Conservation (phyloP, 2,329 filamentous ascomycete species). For the Calonectria naviculata region DNA sequence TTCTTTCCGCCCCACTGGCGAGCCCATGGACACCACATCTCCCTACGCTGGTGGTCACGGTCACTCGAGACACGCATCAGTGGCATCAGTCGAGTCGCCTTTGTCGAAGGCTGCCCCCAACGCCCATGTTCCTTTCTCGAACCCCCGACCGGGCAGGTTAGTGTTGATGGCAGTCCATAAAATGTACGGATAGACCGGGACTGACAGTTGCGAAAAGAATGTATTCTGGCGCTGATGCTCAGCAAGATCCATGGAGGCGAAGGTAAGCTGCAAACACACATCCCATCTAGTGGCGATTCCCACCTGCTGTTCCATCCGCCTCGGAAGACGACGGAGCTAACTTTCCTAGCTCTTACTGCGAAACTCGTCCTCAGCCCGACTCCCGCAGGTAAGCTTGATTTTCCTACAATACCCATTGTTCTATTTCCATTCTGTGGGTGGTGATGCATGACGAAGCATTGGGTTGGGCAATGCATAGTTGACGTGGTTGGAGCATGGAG, state of each 20-base stretch:
- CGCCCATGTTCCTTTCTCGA: constrained; percentile 31
- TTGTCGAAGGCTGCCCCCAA: constrained; percentile 24
- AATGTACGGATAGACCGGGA: not conserved
- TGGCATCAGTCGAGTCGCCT: constrained; percentile 45
- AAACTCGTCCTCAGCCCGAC: constrained; percentile 31
- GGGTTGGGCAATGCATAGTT: constrained; percentile 6
- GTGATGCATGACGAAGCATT: constrained; percentile 8
- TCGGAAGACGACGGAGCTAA: constrained; percentile 12
- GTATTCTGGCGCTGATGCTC: constrained; percentile 32
- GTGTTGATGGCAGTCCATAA: not conserved
- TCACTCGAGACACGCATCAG: constrained; percentile 46
- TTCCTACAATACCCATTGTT: not conserved
- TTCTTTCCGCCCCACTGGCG: constrained; percentile 36
- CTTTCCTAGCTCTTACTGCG: constrained; percentile 23
- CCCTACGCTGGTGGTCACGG: constrained; percentile 35
- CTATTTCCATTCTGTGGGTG: not conserved
- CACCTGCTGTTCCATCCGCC: too few species aligned
- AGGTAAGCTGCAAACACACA: constrained; percentile 27
- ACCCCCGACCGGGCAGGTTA: constrained; percentile 40
- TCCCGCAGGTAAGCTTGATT: constrained; percentile 32
- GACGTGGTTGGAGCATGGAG: constrained; percentile 11
- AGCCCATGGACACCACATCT: constrained; percentile 34
- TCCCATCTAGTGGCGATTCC: not conserved
- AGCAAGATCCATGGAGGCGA: constrained; percentile 33
- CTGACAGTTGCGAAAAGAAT: constrained; percentile 34